These are phyloP conservation scores for Ceratobasidium sp. DNA, from an alignment of 1,284 basidiomycete genomes.

Conservation along the genomic window DNA sequence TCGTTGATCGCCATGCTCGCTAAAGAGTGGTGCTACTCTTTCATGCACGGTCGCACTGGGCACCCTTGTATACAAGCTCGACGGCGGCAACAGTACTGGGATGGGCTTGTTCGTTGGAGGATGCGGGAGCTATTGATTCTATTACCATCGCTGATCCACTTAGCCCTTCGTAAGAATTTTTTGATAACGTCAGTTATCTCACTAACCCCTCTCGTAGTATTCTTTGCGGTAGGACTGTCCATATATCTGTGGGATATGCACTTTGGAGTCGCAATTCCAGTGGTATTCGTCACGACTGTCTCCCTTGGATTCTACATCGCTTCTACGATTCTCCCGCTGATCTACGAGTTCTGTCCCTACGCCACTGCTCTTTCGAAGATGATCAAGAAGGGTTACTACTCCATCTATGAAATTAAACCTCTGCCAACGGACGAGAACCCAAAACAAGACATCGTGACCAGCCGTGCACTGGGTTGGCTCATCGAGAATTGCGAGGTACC, in stretches of 20 bases:
- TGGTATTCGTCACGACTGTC: neutral
- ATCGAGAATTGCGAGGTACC: conserved; percentile 12
- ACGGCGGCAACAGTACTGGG: conserved; percentile 21
- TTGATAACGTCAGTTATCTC: too few species aligned
- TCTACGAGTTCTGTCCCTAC: conserved; percentile 19
- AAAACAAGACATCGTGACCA: neutral
- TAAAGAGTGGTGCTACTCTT: conserved; percentile 16
- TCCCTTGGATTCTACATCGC: neutral
- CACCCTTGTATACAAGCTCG: conserved; percentile 12
- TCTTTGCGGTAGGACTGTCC: conserved; percentile 14
- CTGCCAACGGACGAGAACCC: too few species aligned
- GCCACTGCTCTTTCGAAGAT: conserved; percentile 5
- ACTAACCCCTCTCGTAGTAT: neutral
- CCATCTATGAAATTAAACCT: too few species aligned
- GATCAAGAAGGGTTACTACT: neutral
- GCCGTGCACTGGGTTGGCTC: conserved; percentile 19
- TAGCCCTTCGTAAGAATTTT: conserved; percentile 25
- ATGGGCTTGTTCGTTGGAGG: conserved; percentile 18
- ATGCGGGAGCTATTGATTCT: neutral
- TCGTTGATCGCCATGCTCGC: conserved; percentile 23
- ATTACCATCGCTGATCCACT: conserved; percentile 22
- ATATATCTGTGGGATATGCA: conserved; percentile 11
- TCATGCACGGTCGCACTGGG: conserved; percentile 18
- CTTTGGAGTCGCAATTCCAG: neutral
- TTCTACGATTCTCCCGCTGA: neutral